phyloP scores from a whole-genome alignment of 169 alveolate genomes.

The Babesia divergens region DNA sequence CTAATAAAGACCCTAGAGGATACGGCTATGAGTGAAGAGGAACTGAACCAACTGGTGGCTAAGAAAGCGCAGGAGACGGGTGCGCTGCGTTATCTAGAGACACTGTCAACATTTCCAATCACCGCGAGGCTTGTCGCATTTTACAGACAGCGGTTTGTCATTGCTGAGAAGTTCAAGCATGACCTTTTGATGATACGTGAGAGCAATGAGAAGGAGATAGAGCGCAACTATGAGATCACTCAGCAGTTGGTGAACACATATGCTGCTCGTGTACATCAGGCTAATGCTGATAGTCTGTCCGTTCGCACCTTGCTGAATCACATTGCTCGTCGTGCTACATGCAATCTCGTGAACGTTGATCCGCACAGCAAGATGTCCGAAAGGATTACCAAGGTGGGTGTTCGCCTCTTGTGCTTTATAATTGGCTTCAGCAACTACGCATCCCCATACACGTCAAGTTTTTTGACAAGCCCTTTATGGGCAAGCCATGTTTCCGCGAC shows the following conservation, averaged over 20 bases:
- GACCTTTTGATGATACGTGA: background rate
- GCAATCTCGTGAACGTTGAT: background rate
- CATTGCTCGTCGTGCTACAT: background rate
- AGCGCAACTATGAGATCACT: conserved; percentile 12
- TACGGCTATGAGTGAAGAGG: background rate
- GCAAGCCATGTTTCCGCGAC: background rate
- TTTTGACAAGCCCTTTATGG: background rate
- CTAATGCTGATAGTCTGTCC: conserved; percentile 21
- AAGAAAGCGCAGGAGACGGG: background rate
- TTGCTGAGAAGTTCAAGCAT: background rate
- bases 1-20: background rate
- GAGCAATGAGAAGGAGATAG: background rate
- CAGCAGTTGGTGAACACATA: conserved; percentile 36
- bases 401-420: background rate
- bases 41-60: background rate
- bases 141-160: conserved; percentile 15
- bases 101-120: background rate
- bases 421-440: conserved; percentile 1
- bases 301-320: background rate
- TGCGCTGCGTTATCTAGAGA: conserved; percentile 20
- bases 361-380: background rate
- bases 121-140: background rate
- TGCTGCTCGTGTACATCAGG: conserved; percentile 21
- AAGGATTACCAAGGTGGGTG: conserved; percentile 1
- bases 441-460: background rate